Base-by-base conservation (phyloP, 345 rosid species). In the Dimocarpus longan region DNA sequence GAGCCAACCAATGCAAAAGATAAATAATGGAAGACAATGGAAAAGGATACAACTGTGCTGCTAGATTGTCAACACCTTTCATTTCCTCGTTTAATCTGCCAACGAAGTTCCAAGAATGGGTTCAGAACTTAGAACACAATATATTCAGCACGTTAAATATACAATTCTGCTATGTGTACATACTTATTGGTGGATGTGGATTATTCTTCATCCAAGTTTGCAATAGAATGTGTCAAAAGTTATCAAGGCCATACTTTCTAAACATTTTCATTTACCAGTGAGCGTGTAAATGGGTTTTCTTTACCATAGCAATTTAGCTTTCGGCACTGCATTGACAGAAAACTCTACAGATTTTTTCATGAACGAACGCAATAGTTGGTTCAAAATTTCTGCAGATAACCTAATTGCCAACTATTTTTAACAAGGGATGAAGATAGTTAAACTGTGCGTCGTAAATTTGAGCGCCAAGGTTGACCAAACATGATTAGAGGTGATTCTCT, bases 81-180 rank as follows among this genome's bases (percentile, higher is more conserved):
- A 94, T 90, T 86, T 94, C 98, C 86, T 94, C 93, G 19, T 96
- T 96, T 75, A 96, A 84, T 87, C 99, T 93, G 97, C 77, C 83
- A 54, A 26, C 60, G 18, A 32, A 82, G 44, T 69, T 24, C 18
- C 52, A 32, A 50, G 37, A 39, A 56, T 5, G 6, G 32, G 66
- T 78, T 78, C 32, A 57, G 48, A 19, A 48, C 26, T 78, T 32
- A 57, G 54, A 19, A 48, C 26, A 80, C 22, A 9, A 28, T 0
- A 40, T 12, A 15, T 66, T 56, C 15, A 70, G 54, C 22, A 78
- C 32, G 48, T 15, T 26, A 62, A 57, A 59, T 24, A 0, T 68
- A 52, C 56, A 40, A 44, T 63, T 44, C 57, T 44, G 12, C 22
- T 18, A 37, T 18, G 16, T 44, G 26, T 21, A 59, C 64, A 63